Conservation (phyloP, 2,329 filamentous ascomycete genomes). For the Trichoderma endophyticum region DNA sequence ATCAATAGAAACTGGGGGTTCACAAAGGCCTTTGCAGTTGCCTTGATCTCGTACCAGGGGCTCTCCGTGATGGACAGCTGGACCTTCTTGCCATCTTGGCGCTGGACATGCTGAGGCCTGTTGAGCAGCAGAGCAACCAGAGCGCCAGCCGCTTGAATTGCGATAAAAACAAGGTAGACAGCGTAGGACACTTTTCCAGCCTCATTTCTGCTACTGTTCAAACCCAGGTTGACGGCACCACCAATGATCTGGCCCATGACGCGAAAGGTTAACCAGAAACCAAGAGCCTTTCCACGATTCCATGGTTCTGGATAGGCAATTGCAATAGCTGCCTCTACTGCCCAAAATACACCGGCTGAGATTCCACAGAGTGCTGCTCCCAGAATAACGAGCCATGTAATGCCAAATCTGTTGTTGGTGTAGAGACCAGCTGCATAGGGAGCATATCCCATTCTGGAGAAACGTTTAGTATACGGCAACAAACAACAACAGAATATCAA, state of each 20-base stretch:
- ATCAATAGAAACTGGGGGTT: conserved; percentile 61
- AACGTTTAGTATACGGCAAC: neutral
- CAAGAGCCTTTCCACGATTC: conserved; percentile 62
- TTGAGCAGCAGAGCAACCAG: conserved; percentile 64
- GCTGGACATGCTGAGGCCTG: conserved; percentile 58
- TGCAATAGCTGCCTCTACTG: conserved; percentile 70
- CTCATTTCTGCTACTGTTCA: conserved; percentile 56
- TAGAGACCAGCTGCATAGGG: conserved; percentile 70
- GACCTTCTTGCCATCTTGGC: conserved; percentile 63
- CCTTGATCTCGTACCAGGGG: conserved; percentile 57
- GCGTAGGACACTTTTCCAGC: conserved; percentile 66
- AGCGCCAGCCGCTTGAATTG: conserved; percentile 62
- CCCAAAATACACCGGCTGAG: conserved; percentile 72
- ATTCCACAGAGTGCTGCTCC: conserved; percentile 68
- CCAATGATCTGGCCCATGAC: conserved; percentile 67
- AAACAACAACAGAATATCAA: neutral
- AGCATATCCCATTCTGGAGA: conserved; percentile 56
- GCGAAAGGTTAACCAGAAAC: conserved; percentile 62
- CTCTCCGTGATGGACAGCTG: conserved; percentile 55
- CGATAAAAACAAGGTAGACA: conserved; percentile 69
- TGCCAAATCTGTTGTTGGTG: conserved; percentile 67
- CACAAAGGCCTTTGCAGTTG: conserved; percentile 57
- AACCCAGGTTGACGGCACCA: conserved; percentile 66
- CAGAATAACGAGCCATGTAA: conserved; percentile 65
- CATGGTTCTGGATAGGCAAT: conserved; percentile 69